Evolutionary conservation across 495 filamentous ascomycete species (phyloP), one percentile per base, ranked within the genome.

Genomic region (Hypoxylon perforatum): DNA sequence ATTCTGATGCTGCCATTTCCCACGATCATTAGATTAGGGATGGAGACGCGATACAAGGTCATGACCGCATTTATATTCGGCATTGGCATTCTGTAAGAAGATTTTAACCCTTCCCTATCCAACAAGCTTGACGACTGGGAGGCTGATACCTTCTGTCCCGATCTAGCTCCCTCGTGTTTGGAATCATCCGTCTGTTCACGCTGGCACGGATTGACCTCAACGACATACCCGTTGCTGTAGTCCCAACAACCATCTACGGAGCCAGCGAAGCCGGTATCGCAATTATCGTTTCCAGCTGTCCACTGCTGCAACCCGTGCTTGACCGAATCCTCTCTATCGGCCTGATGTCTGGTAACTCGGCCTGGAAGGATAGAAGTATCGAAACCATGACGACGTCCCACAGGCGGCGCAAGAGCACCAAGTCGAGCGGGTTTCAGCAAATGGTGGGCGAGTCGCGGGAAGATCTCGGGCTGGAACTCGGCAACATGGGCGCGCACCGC

Each of bases 1-100:
- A 76, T 80, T 30, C 46, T 80, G 4, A 68, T 64, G 48, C 38
- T 80, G 1, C 78, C 78, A 2, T 63, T 80, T 9, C 78, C 78
- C 7, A 73, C 75, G 55, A 65, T 80, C 47, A 73, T 68, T 67
- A 62, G 47, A 1, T 49, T 79, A 5, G 73, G 75, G 25, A 75
- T 77, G 65, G 64, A 72, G 10, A 69, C 9, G 23, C 60, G 61
- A 1, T 73, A 78, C 54, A 77, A 75, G 49, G 35, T 76, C 23
- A 52, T 67, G 0, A 65, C 76, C 12, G 71, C 55, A 7, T 69
- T 70, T 12, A 74, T 81, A 14, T 78, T 78, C 46, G 17, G 75
- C 15, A 63, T 80, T 2, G 73, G 77, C 4, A 66, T 74, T 44
- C 76, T 80, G 78, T 79, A 64, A 59, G 77, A 57, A 52, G 44